phyloP scores from a whole-genome alignment of 352 stramenopile species.

The Globisporangium nodosum region DNA sequence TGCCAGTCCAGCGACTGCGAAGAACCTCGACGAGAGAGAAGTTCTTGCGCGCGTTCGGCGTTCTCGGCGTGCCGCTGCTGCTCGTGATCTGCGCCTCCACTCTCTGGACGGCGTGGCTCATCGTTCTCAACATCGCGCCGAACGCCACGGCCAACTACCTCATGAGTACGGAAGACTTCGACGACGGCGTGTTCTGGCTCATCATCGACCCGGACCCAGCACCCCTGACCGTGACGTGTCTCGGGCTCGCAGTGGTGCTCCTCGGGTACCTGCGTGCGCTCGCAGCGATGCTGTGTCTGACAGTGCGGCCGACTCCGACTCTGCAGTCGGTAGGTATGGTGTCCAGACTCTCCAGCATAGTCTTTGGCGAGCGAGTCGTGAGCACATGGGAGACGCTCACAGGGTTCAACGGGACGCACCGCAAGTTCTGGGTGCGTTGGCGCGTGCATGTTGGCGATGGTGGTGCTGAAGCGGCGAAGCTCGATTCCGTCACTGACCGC shows the following conservation, averaged over 20 bases:
- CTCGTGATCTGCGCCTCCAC: constrained; percentile 5
- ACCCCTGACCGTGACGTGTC: not conserved
- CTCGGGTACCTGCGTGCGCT: constrained; percentile 3
- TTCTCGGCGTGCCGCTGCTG: constrained; percentile 4
- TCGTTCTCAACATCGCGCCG: constrained; percentile 7
- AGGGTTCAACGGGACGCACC: not conserved
- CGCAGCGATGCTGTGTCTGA: not conserved
- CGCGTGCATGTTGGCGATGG: not conserved
- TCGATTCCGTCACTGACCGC: too few species aligned
- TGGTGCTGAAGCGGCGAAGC: too few species aligned
- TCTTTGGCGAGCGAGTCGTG: not conserved
- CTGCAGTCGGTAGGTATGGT: too few species aligned
- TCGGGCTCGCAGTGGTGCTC: not conserved
- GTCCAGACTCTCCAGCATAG: too few species aligned
- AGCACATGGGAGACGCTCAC: not conserved
- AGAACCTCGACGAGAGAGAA: not conserved
- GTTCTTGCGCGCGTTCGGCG: not conserved
- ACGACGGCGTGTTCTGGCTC: constrained; percentile 13
- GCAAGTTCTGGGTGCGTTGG: constrained; percentile 10
- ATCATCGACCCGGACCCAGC: constrained; percentile 7
- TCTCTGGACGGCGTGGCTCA: constrained; percentile 4
- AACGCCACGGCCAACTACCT: constrained; percentile 11
- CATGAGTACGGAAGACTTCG: constrained; percentile 10
- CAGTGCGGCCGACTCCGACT: too few species aligned
- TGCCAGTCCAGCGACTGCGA: too few species aligned